Evolutionary conservation across 768 basidiomycete species (phyloP), one percentile per base, ranked within the genome.

Genomic region (Ramaria rubella): DNA sequence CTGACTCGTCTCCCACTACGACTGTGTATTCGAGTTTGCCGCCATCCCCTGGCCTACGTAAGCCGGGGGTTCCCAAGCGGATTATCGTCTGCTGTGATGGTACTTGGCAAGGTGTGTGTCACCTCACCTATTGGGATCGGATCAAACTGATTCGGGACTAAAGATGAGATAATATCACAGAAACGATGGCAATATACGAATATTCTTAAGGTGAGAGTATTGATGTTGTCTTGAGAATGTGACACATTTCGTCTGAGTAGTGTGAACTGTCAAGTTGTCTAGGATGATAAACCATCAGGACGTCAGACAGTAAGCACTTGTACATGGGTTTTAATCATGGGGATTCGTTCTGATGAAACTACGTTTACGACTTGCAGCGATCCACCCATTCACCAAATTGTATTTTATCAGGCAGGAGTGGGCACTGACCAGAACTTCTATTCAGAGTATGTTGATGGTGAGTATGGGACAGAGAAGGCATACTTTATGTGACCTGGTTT

Each of bases 1-100:
- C n/a, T n/a, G n/a, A n/a, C n/a, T n/a, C n/a, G n/a, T n/a, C n/a
- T n/a, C n/a, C n/a, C n/a, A n/a, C n/a, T n/a, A n/a, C n/a, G n/a
- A n/a, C n/a, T n/a, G n/a, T n/a, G n/a, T n/a, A n/a, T n/a, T n/a
- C n/a, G n/a, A n/a, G n/a, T n/a, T n/a, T n/a, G n/a, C n/a, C n/a
- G n/a, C n/a, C n/a, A n/a, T n/a, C n/a, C n/a, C n/a, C n/a, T n/a
- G n/a, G n/a, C n/a, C n/a, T n/a, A n/a, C n/a, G n/a, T n/a, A n/a
- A n/a, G n/a, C n/a, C 34, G 19, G 38, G 34, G 15, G 51, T 52
- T 11, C 31, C 51, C 9, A 87, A 87, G 63, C 74, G 86, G 53
- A 78, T 89, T 46, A 74, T 87, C 29, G 75, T 89, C 30, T 88
- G 85, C 61, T 89, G 87, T 59, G 87, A 89, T 63, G 87, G 87